Evolutionary conservation across 805 yeast genomes (phyloP), one percentile per base, ranked within the genome.

Genomic region (Saccharomyces paradoxus): DNA sequence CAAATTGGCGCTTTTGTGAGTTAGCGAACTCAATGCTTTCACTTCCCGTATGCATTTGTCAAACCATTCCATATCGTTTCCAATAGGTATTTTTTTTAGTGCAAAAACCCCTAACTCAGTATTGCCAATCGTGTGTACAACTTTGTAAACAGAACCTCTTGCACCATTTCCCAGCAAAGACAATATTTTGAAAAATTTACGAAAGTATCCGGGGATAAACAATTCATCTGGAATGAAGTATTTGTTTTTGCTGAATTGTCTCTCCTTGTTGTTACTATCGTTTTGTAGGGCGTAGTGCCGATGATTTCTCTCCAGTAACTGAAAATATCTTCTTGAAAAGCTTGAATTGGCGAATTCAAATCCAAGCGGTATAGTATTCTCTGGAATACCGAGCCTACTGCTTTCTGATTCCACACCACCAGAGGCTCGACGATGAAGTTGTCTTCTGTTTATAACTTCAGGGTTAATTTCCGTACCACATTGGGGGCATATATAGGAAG

Each of bases 161-260:
- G 96, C 87, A 0, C 97, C 97, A 37, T 85, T 77, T 0, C 97
- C 97, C 13, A 90, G 70, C 1, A 79, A 71, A 1, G 81, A 77
- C 13, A 83, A 70, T 31, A 81, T 78, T 46, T 74, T 77, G 71
- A 90, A 90, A 66, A 90, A 86, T 54, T 83, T 81, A 22, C 77
- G 74, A 61, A 85, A 90, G 66, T 90, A 90, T 2, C 96, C 96
- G 57, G 86, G 95, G 50, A 87, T 84, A 63, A 89, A 87, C 3
- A 90, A 75, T 7, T 77, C 76, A 9, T 72, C 69, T 1, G 86
- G 84, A 3, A 81, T 66, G n/a, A 62, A 58, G 24, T 55, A 60
- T 5, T 54, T 51, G 27, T 51, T n/a, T n/a, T 26, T 24, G 13
- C 22, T 17, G 13, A 17, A 17, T 8, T 17, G 44, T 7, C 24